A percentile compares a stretch with the other conserved stretches of the same genome.
Evolutionary conservation across 768 basidiomycete genomes (phyloP).

Genomic region (Infundibulicybe gibba): DNA sequence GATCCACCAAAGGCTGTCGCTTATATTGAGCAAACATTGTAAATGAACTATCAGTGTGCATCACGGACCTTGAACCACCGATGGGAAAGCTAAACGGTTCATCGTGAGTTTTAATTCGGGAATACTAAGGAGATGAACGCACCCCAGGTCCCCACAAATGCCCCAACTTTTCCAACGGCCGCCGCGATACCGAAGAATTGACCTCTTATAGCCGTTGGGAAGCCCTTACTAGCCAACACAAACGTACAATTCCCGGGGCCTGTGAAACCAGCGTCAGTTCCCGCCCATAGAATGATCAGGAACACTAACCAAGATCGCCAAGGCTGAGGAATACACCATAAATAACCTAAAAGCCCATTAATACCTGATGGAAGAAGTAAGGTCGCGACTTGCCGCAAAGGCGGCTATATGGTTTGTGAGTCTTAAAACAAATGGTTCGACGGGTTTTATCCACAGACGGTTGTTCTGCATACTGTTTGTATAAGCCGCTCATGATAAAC

Average conservation of each 20-base stretch:
- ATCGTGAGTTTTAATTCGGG: not conserved
- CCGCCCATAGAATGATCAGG: conserved; percentile 26
- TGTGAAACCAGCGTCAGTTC: too few relatives aligned
- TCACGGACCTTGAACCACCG: conserved; percentile 53
- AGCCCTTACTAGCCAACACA: conserved; percentile 77
- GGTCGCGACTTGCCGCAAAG: conserved; percentile 52
- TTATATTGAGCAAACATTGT: conserved; percentile 3
- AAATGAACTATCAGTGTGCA: not conserved
- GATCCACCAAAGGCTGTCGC: conserved; percentile 57
- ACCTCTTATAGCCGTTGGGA: conserved; percentile 81
- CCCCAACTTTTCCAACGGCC: conserved; percentile 80
- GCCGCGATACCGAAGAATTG: conserved; percentile 85
- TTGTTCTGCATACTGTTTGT: conserved; percentile 36
- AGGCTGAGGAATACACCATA: conserved; percentile 90
- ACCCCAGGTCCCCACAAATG: conserved; percentile 81
- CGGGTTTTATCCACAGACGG: not conserved
- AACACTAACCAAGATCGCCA: conserved; percentile 64
- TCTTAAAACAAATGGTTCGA: conserved; percentile 15
- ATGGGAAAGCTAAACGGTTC: conserved; percentile 56
- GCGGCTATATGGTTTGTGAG: conserved; percentile 61
- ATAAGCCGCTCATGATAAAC: conserved; percentile 87
- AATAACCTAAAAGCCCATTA: conserved; percentile 45
- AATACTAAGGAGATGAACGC: conserved; percentile 14
- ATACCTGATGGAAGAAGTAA: too few relatives aligned
- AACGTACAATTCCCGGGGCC: conserved; percentile 69